Evolutionary conservation across 116 monocot species (phyloP), one percentile per base, ranked within the genome.

Genomic region (Dioscorea cayenensis): DNA sequence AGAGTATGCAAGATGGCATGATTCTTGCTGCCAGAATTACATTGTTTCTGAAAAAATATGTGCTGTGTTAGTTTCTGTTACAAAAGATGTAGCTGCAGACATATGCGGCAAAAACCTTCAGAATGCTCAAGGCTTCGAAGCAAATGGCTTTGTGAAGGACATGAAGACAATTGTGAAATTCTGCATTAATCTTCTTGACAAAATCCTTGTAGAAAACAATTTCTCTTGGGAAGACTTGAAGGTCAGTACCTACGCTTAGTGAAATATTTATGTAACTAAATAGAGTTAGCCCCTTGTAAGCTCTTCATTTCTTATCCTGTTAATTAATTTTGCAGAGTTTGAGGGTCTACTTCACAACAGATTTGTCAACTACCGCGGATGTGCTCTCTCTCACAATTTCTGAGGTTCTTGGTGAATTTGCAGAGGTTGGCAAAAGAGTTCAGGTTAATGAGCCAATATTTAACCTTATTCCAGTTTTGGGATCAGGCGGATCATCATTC

Each of bases 161-260:
- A 48, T 91, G 50, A 81, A 78, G 72, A 49, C 61, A 51, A 82
- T 87, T 37, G 75, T 82, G 9, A 72, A 25, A 37, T 87, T 92
- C 36, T 90, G 87, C 63, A 60, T 83, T 50, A 73, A 69, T 75
- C 69, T 82, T 79, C 66, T 87, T 48, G 76, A 77, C 72, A 80
- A 72, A 51, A 90, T 85, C 72, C 82, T 95, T 60, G 14, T 36
- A 49, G 81, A 86, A 51, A 89, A 78, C 64, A 28, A 37, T 11
- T 89, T 95, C 66, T 70, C 65, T 10, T 95, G 95, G 92, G 73
- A 62, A 38, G 84, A 92, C 52, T 49, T 95, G 71, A 77, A 38
- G 81, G 95, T 95, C 55, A 74, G 92, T 76, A 73, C 65, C 49
- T 69, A 50, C 36, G 32, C 9, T 28, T 43, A 43, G 8, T 43